Evolutionary conservation across 768 basidiomycete genomes (phyloP).

Genomic region (Gymnopilus junonius): DNA sequence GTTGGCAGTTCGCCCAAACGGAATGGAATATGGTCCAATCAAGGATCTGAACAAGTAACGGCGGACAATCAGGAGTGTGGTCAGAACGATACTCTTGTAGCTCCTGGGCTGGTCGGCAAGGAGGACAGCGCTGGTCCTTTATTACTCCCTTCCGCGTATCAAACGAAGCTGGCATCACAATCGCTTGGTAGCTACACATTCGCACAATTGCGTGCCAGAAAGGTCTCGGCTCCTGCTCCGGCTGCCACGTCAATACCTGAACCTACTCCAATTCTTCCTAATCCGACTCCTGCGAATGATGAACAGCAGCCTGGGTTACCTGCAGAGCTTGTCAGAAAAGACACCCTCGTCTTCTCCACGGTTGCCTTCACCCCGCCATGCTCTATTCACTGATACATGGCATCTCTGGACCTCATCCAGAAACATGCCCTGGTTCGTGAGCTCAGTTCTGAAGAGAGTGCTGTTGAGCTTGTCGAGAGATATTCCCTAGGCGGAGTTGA

Average conservation of each 20-base stretch:
- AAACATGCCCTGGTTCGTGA: conserved; percentile 61
- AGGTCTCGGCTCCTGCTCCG: conserved; percentile 23
- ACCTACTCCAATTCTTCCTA: background rate
- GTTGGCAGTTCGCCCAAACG: background rate
- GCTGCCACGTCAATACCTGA: background rate
- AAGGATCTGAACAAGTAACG: background rate
- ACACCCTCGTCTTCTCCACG: conserved; percentile 49
- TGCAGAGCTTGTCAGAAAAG: conserved; percentile 43
- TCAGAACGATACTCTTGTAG: background rate
- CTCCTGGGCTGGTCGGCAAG: background rate
- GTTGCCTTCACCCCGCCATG: conserved; percentile 30
- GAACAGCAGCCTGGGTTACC: conserved; percentile 35
- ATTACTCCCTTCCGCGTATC: background rate
- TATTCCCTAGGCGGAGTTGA: conserved; percentile 62
- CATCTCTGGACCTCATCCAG: conserved; percentile 70
- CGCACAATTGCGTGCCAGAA: conserved; percentile 44
- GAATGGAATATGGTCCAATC: background rate
- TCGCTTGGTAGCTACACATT: conserved; percentile 41
- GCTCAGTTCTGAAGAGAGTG: conserved; percentile 48
- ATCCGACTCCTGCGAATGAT: background rate
- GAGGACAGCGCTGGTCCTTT: background rate
- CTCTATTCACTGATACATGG: conserved; percentile 64
- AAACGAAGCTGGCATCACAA: conserved; percentile 30
- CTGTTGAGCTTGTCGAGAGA: conserved; percentile 68
- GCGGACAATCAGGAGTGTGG: background rate